phyloP scores from a whole-genome alignment of 306 rosid genomes.

The Cotoneaster glaucophyllus region DNA sequence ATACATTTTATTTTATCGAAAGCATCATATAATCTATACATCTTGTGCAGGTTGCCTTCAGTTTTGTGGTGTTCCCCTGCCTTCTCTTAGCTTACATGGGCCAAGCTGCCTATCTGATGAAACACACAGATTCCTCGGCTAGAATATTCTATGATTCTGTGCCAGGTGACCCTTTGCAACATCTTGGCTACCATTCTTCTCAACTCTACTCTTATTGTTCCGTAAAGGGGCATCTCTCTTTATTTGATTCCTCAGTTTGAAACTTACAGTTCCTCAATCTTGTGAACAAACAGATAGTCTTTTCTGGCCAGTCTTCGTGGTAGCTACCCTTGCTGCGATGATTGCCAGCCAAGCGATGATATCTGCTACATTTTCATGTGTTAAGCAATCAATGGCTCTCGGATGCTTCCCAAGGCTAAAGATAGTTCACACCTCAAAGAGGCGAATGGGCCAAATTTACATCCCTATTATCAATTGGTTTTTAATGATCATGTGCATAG shows the following conservation, averaged over 20 bases:
- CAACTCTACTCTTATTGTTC: not conserved
- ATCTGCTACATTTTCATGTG: conserved; percentile 96
- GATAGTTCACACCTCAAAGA: conserved; percentile 89
- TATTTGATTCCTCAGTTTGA: conserved; percentile 5
- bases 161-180: conserved; percentile 60
- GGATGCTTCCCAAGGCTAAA: conserved; percentile 98
- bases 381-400: conserved; percentile 96
- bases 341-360: conserved; percentile 99
- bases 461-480: conserved; percentile 88
- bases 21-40: not conserved
- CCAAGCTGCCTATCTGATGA: conserved; percentile 83
- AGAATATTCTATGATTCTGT: conserved; percentile 74
- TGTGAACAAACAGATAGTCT: conserved; percentile 55
- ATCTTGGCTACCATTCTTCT: conserved; percentile 11
- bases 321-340: conserved; percentile 94
- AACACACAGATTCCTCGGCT: conserved; percentile 38
- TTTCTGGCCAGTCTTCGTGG: conserved; percentile 91
- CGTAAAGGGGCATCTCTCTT: conserved; percentile 4
- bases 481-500: conserved; percentile 83
- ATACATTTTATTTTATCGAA: not conserved
- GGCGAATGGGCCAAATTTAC: conserved; percentile 88
- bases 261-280: conserved; percentile 15
- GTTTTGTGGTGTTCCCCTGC: conserved; percentile 84
- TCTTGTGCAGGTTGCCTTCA: conserved; percentile 71
- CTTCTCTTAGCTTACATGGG: conserved; percentile 96